Evolutionary conservation across 1,139 yeast species (phyloP).

Genomic region (Geotrichum fermentans): DNA sequence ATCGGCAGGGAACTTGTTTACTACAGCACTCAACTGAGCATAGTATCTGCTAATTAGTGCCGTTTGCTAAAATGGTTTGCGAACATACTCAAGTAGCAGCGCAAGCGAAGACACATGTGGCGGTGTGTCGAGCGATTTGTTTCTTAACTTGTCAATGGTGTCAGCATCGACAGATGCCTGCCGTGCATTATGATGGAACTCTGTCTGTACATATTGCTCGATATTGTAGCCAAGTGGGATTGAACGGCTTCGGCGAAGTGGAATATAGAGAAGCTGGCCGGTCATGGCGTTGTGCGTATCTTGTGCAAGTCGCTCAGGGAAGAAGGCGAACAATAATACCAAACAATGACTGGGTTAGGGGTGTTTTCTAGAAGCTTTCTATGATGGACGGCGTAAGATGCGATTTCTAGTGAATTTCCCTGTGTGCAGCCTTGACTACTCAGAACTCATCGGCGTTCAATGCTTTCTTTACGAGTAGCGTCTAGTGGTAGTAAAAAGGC

Average conservation of each 20-base stretch:
- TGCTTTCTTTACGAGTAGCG: too few species aligned
- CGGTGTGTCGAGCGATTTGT: constrained; percentile 33
- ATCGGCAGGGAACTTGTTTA: constrained; percentile 44
- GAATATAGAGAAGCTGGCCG: constrained; percentile 39
- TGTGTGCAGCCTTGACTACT: too few species aligned
- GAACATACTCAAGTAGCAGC: constrained; percentile 23
- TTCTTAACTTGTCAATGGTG: constrained; percentile 42
- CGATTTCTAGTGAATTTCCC: too few species aligned
- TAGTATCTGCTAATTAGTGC: constrained; percentile 31
- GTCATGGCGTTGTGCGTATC: too few species aligned
- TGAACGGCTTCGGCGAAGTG: constrained; percentile 49
- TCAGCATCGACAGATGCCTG: constrained; percentile 52
- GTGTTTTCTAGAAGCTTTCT: too few species aligned
- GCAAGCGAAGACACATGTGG: constrained; percentile 33
- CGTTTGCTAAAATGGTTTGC: too few species aligned
- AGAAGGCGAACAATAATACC: too few species aligned
- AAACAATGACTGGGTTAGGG: too few species aligned
- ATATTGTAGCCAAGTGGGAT: constrained; percentile 47
- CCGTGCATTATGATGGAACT: constrained; percentile 62
- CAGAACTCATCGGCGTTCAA: too few species aligned
- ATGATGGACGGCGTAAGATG: too few species aligned
- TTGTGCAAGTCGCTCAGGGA: too few species aligned
- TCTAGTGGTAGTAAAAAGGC: too few species aligned
- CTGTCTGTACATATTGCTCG: constrained; percentile 48
- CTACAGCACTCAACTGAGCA: constrained; percentile 35